Evolutionary conservation across 2,329 filamentous ascomycete genomes (phyloP).

Genomic region (Penicillium sumatraense): DNA sequence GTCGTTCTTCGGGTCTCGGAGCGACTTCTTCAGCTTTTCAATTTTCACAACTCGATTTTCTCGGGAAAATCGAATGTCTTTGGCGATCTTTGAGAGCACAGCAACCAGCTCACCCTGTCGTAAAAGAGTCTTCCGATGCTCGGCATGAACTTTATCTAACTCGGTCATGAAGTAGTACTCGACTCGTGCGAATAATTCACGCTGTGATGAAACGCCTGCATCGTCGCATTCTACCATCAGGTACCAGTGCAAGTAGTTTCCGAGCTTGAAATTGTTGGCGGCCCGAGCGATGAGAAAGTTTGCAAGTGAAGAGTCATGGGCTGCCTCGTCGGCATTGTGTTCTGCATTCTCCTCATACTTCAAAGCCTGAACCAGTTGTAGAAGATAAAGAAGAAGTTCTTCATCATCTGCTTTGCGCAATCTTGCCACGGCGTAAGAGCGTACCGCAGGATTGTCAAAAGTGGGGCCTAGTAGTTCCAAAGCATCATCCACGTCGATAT

Average conservation of each 20-base stretch:
- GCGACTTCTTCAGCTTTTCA: slow-evolving; percentile 79
- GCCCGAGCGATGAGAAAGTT: slow-evolving; percentile 88
- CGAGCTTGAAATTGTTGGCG: slow-evolving; percentile 83
- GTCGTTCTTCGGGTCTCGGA: slow-evolving; percentile 90
- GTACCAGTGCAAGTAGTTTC: slow-evolving; percentile 98
- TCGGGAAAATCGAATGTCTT: slow-evolving; percentile 80
- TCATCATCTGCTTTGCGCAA: slow-evolving; percentile 90
- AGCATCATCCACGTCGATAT: slow-evolving; percentile 96
- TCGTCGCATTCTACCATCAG: slow-evolving; percentile 97
- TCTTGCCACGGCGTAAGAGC: slow-evolving; percentile 90
- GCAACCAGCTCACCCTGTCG: slow-evolving; percentile 89
- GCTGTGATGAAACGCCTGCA: slow-evolving; percentile 73
- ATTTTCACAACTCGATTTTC: slow-evolving; percentile 80
- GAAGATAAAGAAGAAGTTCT: slow-evolving; percentile 85
- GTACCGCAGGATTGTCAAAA: slow-evolving; percentile 84
- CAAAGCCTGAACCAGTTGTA: slow-evolving; percentile 93
- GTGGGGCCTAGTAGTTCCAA: slow-evolving; percentile 90
- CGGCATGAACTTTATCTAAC: slow-evolving; percentile 74
- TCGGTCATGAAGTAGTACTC: slow-evolving; percentile 96
- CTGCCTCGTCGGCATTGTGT: slow-evolving; percentile 63
- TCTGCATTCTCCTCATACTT: slow-evolving; percentile 84
- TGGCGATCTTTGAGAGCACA: slow-evolving; percentile 84
- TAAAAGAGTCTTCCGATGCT: slow-evolving; percentile 74
- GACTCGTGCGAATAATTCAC: slow-evolving; percentile 87
- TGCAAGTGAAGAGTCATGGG: slow-evolving; percentile 81